These are phyloP conservation scores for Euptelea pleiosperma DNA, from an alignment of 164 flowering plant genomes.

Conservation along the genomic window DNA sequence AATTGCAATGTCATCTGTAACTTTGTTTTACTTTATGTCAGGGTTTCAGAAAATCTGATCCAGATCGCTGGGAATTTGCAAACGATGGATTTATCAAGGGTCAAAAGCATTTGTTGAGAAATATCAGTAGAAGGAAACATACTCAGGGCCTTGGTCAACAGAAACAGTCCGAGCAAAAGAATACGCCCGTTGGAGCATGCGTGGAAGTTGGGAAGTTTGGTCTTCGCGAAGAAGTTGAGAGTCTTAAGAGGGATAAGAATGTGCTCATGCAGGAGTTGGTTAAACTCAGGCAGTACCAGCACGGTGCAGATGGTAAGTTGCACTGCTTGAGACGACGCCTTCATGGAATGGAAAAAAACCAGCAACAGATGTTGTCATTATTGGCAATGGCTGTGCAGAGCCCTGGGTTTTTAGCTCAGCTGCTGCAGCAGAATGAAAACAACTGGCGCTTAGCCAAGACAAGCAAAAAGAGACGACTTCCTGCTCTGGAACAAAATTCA, in stretches of 20 bases:
- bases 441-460: conserved; percentile 50
- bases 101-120: conserved; percentile 59
- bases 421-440: conserved; percentile 63
- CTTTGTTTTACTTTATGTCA: conserved; percentile 19
- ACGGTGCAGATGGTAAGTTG: conserved; percentile 45
- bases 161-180: conserved; percentile 30
- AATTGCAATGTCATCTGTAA: background rate
- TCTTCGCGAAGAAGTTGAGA: conserved; percentile 60
- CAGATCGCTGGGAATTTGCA: conserved; percentile 69
- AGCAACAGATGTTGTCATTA: conserved; percentile 82
- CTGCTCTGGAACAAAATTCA: conserved; percentile 32
- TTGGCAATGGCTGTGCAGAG: conserved; percentile 75
- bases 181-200: conserved; percentile 16
- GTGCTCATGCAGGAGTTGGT: conserved; percentile 59
- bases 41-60: conserved; percentile 74
- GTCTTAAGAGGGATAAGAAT: conserved; percentile 56
- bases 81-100: conserved; percentile 63
- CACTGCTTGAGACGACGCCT: conserved; percentile 44
- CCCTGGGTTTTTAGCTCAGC: conserved; percentile 58
- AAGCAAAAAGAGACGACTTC: conserved; percentile 27
- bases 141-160: conserved; percentile 29
- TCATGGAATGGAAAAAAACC: conserved; percentile 70
- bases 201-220: conserved; percentile 28
- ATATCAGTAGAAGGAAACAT: conserved; percentile 53
- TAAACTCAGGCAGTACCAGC: conserved; percentile 55